Percentiles rank a stretch among this genome's conserved stretches.
phyloP scores from a whole-genome alignment of 495 filamentous ascomycete species.

The Halenospora varia region DNA sequence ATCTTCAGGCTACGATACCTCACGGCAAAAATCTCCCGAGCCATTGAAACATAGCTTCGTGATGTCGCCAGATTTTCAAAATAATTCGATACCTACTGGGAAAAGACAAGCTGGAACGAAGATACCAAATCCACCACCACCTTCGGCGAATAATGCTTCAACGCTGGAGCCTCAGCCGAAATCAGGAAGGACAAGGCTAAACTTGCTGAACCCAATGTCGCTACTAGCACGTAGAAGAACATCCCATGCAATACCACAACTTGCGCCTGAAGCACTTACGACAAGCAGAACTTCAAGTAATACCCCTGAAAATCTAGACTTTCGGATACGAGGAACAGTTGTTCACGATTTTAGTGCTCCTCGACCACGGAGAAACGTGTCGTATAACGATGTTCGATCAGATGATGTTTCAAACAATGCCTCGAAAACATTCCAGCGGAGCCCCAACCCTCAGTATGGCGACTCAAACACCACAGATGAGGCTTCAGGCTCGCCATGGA shows the following conservation, averaged over 20 bases:
- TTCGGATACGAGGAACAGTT: slow-evolving; percentile 75
- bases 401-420: slow-evolving; percentile 3
- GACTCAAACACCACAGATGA: slow-evolving; percentile 17
- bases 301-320: slow-evolving; percentile 59
- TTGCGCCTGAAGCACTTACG: slow-evolving; percentile 25
- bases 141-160: slow-evolving; percentile 8
- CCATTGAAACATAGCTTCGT: slow-evolving; percentile 18
- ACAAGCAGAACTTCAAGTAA: slow-evolving; percentile 41
- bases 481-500: slow-evolving; percentile 10
- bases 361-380: slow-evolving; percentile 50
- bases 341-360: slow-evolving; percentile 92
- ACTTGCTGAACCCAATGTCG: slow-evolving; percentile 66
- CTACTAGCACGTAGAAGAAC: slow-evolving; percentile 56
- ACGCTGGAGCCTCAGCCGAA: slow-evolving; percentile 18
- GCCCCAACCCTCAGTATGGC: slow-evolving; percentile 9
- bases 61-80: slow-evolving; percentile 21
- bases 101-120: slow-evolving; percentile 30
- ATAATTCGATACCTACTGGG: slow-evolving; percentile 9
- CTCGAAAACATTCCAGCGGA: slow-evolving; percentile 17
- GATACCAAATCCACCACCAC: slow-evolving; percentile 31
- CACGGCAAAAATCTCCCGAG: slow-evolving; percentile 19
- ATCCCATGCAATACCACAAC: slow-evolving; percentile 45
- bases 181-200: slow-evolving; percentile 54
- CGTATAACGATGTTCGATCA: slow-evolving; percentile 33
- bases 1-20: too few relatives aligned